These are phyloP conservation scores for Raphanus raphanistrum DNA, from an alignment of 345 rosid genomes.

Conservation along the genomic window DNA sequence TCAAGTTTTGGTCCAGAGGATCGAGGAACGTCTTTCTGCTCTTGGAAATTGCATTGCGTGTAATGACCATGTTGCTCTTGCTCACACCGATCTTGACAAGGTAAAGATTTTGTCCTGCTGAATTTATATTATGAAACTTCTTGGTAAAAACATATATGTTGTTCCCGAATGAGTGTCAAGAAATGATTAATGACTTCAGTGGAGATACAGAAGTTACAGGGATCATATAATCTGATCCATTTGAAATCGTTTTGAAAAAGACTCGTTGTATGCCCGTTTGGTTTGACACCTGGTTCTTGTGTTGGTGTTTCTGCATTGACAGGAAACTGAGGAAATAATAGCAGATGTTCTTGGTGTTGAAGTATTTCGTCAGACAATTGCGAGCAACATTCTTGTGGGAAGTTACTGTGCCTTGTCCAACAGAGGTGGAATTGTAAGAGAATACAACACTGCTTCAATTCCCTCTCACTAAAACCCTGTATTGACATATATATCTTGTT, in stretches of 20 bases:
- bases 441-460: constrained; percentile 15
- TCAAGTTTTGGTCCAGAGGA: constrained; percentile 79
- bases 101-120: not conserved
- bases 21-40: constrained; percentile 90
- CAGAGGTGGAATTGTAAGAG: constrained; percentile 86
- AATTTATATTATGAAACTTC: not conserved
- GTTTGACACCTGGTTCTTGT: not conserved
- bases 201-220: no score
- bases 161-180: not conserved
- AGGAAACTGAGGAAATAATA: constrained; percentile 91
- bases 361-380: constrained; percentile 90
- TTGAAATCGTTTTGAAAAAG: no score
- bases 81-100: constrained; percentile 87
- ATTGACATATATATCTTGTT: not conserved
- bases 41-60: constrained; percentile 93
- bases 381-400: constrained; percentile 92
- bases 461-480: not conserved
- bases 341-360: constrained; percentile 97
- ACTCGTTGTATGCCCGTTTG: not conserved
- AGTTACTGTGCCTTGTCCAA: constrained; percentile 87
- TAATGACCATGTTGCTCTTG: constrained; percentile 93
- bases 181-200: not conserved
- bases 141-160: not conserved
- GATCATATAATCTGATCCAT: no score
- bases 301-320: not conserved